Conservation (phyloP, 1,139 yeast genomes). For the Yamadazyma friedrichii region DNA sequence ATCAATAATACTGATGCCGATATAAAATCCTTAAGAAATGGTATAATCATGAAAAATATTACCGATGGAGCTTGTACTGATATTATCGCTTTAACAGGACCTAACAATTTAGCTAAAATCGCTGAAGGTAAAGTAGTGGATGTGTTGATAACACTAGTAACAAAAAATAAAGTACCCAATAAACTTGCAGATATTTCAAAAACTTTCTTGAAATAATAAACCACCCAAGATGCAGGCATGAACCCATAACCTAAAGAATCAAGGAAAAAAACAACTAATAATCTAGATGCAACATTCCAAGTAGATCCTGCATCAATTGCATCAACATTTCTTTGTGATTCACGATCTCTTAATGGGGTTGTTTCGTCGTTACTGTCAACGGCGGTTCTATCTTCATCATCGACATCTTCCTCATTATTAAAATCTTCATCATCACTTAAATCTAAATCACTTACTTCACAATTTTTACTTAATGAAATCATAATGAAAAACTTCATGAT, state of each 20-base stretch:
- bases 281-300: conserved; percentile 31
- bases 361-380: not conserved
- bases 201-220: conserved; percentile 61
- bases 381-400: conserved; percentile 9
- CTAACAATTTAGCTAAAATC: conserved; percentile 59
- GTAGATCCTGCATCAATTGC: conserved; percentile 12
- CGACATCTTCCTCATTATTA: conserved; percentile 6
- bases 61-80: conserved; percentile 82
- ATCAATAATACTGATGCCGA: conserved; percentile 52
- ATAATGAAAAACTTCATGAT: conserved; percentile 52
- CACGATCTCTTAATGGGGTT: not conserved
- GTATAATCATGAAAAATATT: conserved; percentile 44
- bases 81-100: conserved; percentile 77
- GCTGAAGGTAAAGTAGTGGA: conserved; percentile 62
- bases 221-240: conserved; percentile 86
- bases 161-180: conserved; percentile 56
- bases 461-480: conserved; percentile 50
- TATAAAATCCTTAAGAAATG: conserved; percentile 21
- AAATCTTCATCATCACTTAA: conserved; percentile 6
- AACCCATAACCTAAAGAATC: conserved; percentile 89
- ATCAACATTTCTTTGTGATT: not conserved
- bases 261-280: conserved; percentile 57
- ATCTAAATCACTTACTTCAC: conserved; percentile 40
- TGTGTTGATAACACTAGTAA: conserved; percentile 46
- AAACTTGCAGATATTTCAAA: conserved; percentile 42